phyloP scores from a whole-genome alignment of 768 basidiomycete species.

The Termitomyces sp. region DNA sequence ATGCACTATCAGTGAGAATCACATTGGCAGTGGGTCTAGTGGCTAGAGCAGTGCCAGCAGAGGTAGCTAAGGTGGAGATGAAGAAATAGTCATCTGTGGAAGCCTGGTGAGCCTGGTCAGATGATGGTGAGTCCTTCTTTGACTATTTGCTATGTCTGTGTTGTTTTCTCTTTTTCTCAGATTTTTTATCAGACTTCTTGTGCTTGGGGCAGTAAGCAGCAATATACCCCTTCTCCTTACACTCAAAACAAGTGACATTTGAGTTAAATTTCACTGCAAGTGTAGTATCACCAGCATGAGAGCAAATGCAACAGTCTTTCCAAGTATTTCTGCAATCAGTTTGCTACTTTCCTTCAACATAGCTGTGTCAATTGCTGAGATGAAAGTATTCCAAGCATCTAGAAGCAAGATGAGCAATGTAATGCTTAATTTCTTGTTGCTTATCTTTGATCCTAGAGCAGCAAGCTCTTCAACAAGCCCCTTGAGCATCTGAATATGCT shows the following conservation, averaged over 20 bases:
- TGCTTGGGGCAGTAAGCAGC: background rate
- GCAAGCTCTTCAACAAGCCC: too few relatives aligned
- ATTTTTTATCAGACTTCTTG: background rate
- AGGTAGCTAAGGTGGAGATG: background rate
- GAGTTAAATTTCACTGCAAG: conserved; percentile 14
- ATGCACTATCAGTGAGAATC: conserved; percentile 5
- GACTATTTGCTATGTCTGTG: background rate
- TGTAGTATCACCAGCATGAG: conserved; percentile 11
- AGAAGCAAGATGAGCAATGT: conserved; percentile 28
- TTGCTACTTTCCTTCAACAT: conserved; percentile 15
- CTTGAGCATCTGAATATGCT: too few relatives aligned
- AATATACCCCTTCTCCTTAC: conserved; percentile 8
- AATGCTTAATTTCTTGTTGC: conserved; percentile 24
- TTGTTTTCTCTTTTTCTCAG: background rate
- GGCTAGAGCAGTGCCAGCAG: background rate
- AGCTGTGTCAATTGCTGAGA: conserved; percentile 15
- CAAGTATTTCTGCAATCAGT: conserved; percentile 13
- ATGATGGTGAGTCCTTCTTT: conserved; percentile 4
- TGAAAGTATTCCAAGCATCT: conserved; percentile 30
- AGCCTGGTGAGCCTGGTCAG: too few relatives aligned
- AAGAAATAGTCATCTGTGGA: conserved; percentile 8
- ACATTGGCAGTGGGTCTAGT: background rate
- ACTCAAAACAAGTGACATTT: conserved; percentile 10
- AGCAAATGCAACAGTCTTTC: conserved; percentile 16
- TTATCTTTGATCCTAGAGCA: too few relatives aligned